A percentile compares a stretch with the other conserved stretches of the same genome.
phyloP scores from a whole-genome alignment of 2,329 filamentous ascomycete genomes.

The Verticillium tricorpus region DNA sequence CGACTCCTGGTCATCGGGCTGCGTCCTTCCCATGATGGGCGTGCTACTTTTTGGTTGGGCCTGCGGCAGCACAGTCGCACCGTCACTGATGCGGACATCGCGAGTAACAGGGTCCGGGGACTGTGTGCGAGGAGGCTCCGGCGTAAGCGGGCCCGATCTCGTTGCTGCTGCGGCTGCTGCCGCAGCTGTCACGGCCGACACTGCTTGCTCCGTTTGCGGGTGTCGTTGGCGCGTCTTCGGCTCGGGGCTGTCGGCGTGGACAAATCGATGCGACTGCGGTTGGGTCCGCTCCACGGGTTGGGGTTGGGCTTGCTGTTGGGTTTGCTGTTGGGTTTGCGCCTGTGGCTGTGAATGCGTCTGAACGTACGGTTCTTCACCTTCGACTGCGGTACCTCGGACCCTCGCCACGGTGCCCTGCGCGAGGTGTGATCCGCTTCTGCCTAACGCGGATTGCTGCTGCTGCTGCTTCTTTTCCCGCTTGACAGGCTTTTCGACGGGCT shows the following conservation, averaged over 20 bases:
- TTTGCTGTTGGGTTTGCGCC: neutral
- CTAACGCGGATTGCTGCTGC: conserved; percentile 24
- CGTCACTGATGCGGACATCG: conserved; percentile 7
- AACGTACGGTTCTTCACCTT: conserved; percentile 16
- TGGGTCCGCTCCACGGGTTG: neutral
- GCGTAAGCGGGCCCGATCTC: neutral
- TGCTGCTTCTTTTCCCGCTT: conserved; percentile 34
- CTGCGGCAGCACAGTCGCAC: conserved; percentile 1
- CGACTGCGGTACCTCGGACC: conserved; percentile 42
- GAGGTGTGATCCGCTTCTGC: conserved; percentile 40
- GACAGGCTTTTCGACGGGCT: conserved; percentile 26
- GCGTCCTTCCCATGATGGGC: conserved; percentile 29
- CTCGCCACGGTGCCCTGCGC: conserved; percentile 50
- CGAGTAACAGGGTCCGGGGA: neutral
- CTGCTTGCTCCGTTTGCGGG: conserved; percentile 4
- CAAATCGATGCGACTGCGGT: neutral
- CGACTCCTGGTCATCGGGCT: conserved; percentile 40
- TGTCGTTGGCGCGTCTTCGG: neutral
- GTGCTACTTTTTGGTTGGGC: conserved; percentile 2
- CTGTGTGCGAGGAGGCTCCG: neutral
- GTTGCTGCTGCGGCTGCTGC: neutral
- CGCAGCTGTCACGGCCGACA: neutral
- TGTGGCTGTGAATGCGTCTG: conserved; percentile 5
- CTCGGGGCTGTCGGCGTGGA: neutral
- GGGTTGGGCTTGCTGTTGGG: neutral